Conservation (phyloP, 2,329 filamentous ascomycete species). For the Beauveria sp. region DNA sequence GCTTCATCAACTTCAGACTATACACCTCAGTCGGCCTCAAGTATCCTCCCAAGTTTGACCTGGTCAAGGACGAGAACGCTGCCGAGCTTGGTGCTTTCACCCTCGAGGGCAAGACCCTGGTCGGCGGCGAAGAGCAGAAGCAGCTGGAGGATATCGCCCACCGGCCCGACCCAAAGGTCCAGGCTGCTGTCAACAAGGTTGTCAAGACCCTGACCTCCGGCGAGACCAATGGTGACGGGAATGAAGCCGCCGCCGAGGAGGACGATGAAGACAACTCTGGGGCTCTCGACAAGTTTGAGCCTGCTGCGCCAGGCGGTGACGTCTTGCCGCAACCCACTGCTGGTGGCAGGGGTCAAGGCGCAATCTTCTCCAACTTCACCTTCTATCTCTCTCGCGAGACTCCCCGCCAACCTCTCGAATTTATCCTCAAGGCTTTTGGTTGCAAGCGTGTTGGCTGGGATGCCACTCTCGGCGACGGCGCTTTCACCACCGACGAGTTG, state of each 20-base stretch:
- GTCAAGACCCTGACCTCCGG: slow-evolving; percentile 58
- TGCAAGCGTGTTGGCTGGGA: slow-evolving; percentile 97
- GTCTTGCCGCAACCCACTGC: slow-evolving; percentile 70
- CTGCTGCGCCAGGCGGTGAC: slow-evolving; percentile 76
- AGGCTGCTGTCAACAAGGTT: slow-evolving; percentile 61
- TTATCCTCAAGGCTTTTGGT: slow-evolving; percentile 86
- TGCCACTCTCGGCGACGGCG: slow-evolving; percentile 77
- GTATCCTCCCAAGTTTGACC: slow-evolving; percentile 92
- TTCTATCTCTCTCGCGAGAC: slow-evolving; percentile 93
- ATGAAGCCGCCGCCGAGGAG: slow-evolving; percentile 23
- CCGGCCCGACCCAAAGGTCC: slow-evolving; percentile 53
- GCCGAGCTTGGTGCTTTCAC: slow-evolving; percentile 88
- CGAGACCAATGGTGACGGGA: slow-evolving; percentile 28
- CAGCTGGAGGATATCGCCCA: slow-evolving; percentile 40
- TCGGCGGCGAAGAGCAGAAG: slow-evolving; percentile 44
- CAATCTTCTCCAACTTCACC: slow-evolving; percentile 82
- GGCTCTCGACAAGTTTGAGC: slow-evolving; percentile 86
- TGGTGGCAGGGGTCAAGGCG: slow-evolving; percentile 57
- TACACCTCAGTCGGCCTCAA: slow-evolving; percentile 89
- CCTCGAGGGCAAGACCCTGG: slow-evolving; percentile 65
- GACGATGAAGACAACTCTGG: slow-evolving; percentile 39
- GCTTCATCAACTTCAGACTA: slow-evolving; percentile 92
- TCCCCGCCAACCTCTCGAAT: slow-evolving; percentile 82
- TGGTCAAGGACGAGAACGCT: slow-evolving; percentile 76
- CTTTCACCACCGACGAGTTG: slow-evolving; percentile 82